Evolutionary conservation across 2,329 filamentous ascomycete genomes (phyloP).

Genomic region (Claviceps purpurea): DNA sequence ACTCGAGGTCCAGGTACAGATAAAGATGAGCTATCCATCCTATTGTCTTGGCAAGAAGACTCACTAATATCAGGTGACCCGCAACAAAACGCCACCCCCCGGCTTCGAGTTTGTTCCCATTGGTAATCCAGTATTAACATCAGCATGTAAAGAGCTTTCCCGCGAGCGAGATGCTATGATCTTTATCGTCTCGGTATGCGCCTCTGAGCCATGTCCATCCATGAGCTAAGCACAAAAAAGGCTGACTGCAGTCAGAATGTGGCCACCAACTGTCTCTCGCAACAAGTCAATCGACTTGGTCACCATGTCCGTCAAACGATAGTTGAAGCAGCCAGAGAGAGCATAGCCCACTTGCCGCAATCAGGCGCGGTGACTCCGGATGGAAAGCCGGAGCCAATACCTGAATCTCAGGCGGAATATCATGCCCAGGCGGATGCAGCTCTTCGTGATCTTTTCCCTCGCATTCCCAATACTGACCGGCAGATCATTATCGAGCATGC

Average conservation of each 20-base stretch:
- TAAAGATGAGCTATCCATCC: slow-evolving; percentile 4
- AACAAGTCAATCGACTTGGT: slow-evolving; percentile 45
- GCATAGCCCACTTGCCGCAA: slow-evolving; percentile 14
- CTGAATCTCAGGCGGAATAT: slow-evolving; percentile 44
- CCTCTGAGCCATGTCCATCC: not conserved
- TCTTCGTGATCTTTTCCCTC: slow-evolving; percentile 49
- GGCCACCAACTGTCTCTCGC: slow-evolving; percentile 26
- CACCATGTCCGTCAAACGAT: slow-evolving; percentile 47
- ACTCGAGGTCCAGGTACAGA: slow-evolving; percentile 45
- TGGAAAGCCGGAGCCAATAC: slow-evolving; percentile 42
- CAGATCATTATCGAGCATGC: slow-evolving; percentile 48
- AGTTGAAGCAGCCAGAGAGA: slow-evolving; percentile 38
- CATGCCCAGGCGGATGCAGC: slow-evolving; percentile 48
- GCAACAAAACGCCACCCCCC: slow-evolving; percentile 37
- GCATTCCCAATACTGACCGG: slow-evolving; percentile 52
- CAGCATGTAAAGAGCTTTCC: slow-evolving; percentile 50
- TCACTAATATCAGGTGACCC: slow-evolving; percentile 34
- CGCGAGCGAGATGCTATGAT: slow-evolving; percentile 49
- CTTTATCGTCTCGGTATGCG: slow-evolving; percentile 49
- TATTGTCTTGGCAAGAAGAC: slow-evolving; percentile 11
- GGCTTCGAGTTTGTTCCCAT: slow-evolving; percentile 51
- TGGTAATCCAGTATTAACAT: slow-evolving; percentile 47
- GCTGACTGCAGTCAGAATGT: slow-evolving; percentile 5
- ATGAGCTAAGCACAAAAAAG: not conserved
- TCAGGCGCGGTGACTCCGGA: slow-evolving; percentile 10